Conservation (phyloP, 2,329 filamentous ascomycete species). For the Aspergillus aculeatinus region DNA sequence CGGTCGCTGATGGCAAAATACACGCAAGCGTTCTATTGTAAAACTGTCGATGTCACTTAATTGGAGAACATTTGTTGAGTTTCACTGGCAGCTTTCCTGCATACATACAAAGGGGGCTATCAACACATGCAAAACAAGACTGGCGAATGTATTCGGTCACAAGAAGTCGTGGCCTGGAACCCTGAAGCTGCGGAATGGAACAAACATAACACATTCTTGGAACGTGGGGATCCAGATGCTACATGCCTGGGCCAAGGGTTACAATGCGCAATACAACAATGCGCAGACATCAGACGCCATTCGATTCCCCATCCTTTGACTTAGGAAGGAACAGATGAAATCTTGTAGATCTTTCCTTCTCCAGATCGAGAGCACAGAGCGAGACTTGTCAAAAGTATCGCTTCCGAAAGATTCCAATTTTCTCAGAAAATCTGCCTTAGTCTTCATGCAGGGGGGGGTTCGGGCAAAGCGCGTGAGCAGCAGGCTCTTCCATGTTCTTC, state of each 20-base stretch:
- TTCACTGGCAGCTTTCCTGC: not conserved
- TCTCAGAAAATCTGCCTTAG: not conserved
- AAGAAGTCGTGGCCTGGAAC: not conserved
- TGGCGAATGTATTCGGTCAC: not conserved
- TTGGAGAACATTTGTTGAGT: not conserved
- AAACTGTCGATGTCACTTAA: not conserved
- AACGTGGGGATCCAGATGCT: not conserved
- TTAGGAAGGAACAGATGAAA: not conserved
- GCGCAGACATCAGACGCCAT: not conserved
- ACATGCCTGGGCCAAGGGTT: not conserved
- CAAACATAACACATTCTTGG: not conserved
- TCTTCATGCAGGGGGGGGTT: not conserved
- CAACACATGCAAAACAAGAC: not conserved
- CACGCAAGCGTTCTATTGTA: not conserved
- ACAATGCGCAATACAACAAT: not conserved
- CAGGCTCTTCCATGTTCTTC: not conserved
- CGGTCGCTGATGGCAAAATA: not conserved
- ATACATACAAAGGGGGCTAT: not conserved
- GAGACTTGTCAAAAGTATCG: not conserved
- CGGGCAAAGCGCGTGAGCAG: not conserved
- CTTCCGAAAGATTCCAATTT: not conserved
- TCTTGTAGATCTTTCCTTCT: not conserved
- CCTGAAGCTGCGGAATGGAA: not conserved
- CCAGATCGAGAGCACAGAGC: not conserved
- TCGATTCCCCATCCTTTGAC: not conserved